Evolutionary conservation across 768 basidiomycete genomes (phyloP).

Genomic region (Symmetrospora coprosmae): DNA sequence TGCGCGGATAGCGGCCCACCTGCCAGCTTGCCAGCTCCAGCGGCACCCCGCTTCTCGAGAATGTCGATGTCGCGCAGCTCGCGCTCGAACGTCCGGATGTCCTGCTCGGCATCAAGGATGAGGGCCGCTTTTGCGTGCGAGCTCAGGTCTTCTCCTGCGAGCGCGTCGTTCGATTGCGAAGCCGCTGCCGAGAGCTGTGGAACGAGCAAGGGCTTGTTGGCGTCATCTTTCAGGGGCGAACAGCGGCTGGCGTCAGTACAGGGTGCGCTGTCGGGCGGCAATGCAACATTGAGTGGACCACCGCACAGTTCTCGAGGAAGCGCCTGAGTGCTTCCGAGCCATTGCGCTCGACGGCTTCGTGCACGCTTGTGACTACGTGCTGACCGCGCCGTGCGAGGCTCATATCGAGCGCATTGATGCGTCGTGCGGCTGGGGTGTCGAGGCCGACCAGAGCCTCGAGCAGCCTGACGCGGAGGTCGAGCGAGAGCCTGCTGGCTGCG

Average conservation of each 20-base stretch:
- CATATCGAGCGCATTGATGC: neutral
- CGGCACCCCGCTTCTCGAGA: constrained; percentile 21
- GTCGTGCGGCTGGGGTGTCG: neutral
- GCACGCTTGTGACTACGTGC: constrained; percentile 11
- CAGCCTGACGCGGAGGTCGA: constrained; percentile 29
- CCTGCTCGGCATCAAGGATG: constrained; percentile 29
- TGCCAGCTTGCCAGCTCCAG: constrained; percentile 23
- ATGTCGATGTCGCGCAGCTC: constrained; percentile 27
- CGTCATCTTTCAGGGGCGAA: no score
- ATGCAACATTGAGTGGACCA: neutral
- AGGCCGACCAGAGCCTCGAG: constrained; percentile 28
- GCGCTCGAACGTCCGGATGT: constrained; percentile 25
- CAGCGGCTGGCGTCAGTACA: no score
- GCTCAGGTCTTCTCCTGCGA: constrained; percentile 4
- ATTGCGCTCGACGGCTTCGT: constrained; percentile 9
- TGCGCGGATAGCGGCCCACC: constrained; percentile 16
- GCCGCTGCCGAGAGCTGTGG: constrained; percentile 1
- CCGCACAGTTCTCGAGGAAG: constrained; percentile 28
- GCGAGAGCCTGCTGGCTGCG: constrained; percentile 6
- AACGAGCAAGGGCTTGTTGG: constrained; percentile 25
- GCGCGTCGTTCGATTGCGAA: neutral
- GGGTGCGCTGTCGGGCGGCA: no score
- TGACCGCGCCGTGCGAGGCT: constrained; percentile 19
- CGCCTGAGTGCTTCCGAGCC: constrained; percentile 25
- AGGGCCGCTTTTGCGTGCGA: constrained; percentile 23